Evolutionary conservation across 2,329 filamentous ascomycete species (phyloP).

Genomic region (Karstenula rhodostoma): DNA sequence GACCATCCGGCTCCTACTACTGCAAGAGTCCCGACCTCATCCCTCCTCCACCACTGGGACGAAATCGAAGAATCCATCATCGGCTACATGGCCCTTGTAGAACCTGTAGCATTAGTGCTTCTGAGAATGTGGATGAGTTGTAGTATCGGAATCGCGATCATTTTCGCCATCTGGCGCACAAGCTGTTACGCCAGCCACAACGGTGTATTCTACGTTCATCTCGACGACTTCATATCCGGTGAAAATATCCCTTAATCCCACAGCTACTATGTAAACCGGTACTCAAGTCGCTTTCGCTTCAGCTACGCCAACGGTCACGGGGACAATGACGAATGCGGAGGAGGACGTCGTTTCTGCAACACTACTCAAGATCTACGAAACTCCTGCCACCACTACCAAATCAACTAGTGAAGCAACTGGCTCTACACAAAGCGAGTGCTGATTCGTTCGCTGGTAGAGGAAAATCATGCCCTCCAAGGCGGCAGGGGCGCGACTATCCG

Average conservation of each 20-base stretch:
- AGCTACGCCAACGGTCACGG: background rate
- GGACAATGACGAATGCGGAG: background rate
- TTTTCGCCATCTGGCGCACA: background rate
- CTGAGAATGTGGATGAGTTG: background rate
- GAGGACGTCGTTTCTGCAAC: background rate
- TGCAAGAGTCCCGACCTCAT: background rate
- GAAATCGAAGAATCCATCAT: background rate
- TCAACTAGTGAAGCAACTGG: background rate
- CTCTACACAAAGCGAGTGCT: too few relatives aligned
- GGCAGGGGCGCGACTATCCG: background rate
- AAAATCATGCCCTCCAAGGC: background rate
- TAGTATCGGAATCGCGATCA: background rate
- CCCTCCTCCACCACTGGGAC: background rate
- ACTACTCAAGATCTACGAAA: background rate
- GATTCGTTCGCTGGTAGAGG: too few relatives aligned
- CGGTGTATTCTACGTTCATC: background rate
- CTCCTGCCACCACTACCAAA: background rate
- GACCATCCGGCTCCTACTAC: background rate
- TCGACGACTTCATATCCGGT: background rate
- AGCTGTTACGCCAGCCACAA: background rate
- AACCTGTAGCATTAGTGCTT: background rate
- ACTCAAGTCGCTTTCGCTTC: background rate
- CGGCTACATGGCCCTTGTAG: background rate
- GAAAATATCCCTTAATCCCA: background rate
- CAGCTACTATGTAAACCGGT: background rate